Evolutionary conservation across 2,329 filamentous ascomycete species (phyloP), one percentile per base, ranked within the genome.

Genomic region (Colletotrichum lindemuthianum): DNA sequence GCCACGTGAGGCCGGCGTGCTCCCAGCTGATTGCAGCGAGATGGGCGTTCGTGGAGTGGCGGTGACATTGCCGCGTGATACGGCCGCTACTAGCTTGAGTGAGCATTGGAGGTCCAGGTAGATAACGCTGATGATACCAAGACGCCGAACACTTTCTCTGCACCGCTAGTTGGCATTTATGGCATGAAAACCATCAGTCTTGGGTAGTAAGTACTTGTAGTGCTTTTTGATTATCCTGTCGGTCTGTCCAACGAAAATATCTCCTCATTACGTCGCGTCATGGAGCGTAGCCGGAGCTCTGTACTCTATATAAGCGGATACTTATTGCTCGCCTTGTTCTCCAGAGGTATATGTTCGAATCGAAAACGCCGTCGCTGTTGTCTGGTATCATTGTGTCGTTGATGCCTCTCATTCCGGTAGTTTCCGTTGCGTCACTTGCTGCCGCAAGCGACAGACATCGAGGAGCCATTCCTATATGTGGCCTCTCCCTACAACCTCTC

Each of bases 401-500:
- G 50, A 44, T 16, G 16, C 51, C 44, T 53, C 32, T 50, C 32
- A 33, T 13, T 40, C 24, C 40, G 39, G 39, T 24, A 33, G 6
- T 34, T 2, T 41, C n/a, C 15, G 16, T 24, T 15, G 6, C 39
- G 37, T 43, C 39, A 44, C 10, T 15, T 16, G 36, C 41, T n/a
- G 16, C 32, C 13, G 34, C 13, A 33, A 24, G 43, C n/a, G 43
- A 45, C n/a, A 16, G n/a, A 15, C 24, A n/a, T 32, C 11, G 43
- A 45, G 43, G 10, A 10, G n/a, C 36, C 15, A 13, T 6, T 10
- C 39, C 69, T 73, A 82, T 51, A 84, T 85, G 55, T 77, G 78
- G 7, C 82, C 81, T 4, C 86, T 86, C 66, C 86, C 83, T 9
- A 92, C 83, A 63, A 91, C 79, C 73, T 91, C 86, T 57, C 89